These are phyloP conservation scores for Cylindrodendrum hubeiense DNA, from an alignment of 2,329 filamentous ascomycete genomes.

Conservation along the genomic window DNA sequence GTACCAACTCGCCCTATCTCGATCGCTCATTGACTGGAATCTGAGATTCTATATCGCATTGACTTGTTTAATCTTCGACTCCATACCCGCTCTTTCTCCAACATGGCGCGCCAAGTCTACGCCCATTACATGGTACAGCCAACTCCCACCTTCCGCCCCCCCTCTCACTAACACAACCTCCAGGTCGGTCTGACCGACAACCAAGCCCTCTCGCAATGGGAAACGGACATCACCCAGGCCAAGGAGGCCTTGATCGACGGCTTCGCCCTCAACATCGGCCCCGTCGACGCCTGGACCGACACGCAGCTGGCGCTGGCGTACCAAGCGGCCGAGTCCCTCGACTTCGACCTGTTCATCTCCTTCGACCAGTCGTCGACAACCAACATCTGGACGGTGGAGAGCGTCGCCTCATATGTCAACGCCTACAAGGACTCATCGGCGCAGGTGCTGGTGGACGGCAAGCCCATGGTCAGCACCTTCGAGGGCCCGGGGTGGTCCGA, in stretches of 20 bases:
- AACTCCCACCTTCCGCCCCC: not conserved
- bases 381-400: slow-evolving; percentile 39
- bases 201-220: slow-evolving; percentile 48
- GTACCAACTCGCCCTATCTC: not conserved
- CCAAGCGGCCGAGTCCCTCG: slow-evolving; percentile 38
- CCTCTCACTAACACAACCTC: slow-evolving; percentile 1
- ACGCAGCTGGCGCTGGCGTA: slow-evolving; percentile 48
- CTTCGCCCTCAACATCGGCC: slow-evolving; percentile 57
- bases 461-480: slow-evolving; percentile 65
- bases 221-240: slow-evolving; percentile 49
- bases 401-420: slow-evolving; percentile 44
- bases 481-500: slow-evolving; percentile 57
- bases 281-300: slow-evolving; percentile 47
- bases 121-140: slow-evolving; percentile 48
- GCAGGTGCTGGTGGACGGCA: slow-evolving; percentile 44
- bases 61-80: not conserved
- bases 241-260: slow-evolving; percentile 54
- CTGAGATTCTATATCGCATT: slow-evolving; percentile 1
- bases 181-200: slow-evolving; percentile 47
- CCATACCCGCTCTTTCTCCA: slow-evolving; percentile 18
- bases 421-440: slow-evolving; percentile 39
- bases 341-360: slow-evolving; percentile 55
- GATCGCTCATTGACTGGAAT: not conserved
- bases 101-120: slow-evolving; percentile 43
- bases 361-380: slow-evolving; percentile 53